phyloP scores from a whole-genome alignment of 2,329 filamentous ascomycete genomes.

The Bipolaris gigantea region DNA sequence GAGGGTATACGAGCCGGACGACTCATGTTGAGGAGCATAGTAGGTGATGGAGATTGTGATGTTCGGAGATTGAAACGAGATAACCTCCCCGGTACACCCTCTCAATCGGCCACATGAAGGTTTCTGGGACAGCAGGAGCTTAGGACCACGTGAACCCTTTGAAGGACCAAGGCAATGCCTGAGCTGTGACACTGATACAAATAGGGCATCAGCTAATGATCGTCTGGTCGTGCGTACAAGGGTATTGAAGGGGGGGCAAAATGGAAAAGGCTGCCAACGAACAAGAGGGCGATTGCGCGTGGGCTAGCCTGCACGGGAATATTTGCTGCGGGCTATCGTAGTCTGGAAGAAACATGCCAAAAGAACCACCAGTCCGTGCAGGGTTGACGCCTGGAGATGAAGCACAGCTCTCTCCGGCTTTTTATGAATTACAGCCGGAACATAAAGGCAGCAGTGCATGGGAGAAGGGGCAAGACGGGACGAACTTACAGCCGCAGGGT shows the following conservation, averaged over 20 bases:
- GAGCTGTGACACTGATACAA: slow-evolving; percentile 35
- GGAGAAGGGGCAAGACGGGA: slow-evolving; percentile 28
- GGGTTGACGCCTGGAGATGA: slow-evolving; percentile 45
- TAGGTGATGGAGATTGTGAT: slow-evolving; percentile 28
- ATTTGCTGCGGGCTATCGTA: slow-evolving; percentile 40
- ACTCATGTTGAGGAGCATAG: slow-evolving; percentile 68
- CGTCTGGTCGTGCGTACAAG: slow-evolving; percentile 37
- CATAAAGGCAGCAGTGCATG: slow-evolving; percentile 31
- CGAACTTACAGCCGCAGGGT: slow-evolving; percentile 36
- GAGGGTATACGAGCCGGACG: slow-evolving; percentile 84
- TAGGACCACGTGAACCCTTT: slow-evolving; percentile 27
- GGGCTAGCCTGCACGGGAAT: slow-evolving; percentile 39
- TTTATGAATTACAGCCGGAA: slow-evolving; percentile 40
- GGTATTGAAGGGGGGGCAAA: slow-evolving; percentile 28
- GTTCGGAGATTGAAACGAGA: slow-evolving; percentile 34
- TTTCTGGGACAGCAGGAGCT: slow-evolving; percentile 36
- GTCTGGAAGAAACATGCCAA: slow-evolving; percentile 37
- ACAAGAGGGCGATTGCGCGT: slow-evolving; percentile 39
- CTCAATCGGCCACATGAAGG: slow-evolving; percentile 37
- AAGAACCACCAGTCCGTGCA: slow-evolving; percentile 44
- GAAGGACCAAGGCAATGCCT: slow-evolving; percentile 31
- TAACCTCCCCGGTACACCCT: slow-evolving; percentile 37
- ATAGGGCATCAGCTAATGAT: slow-evolving; percentile 36
- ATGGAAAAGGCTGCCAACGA: slow-evolving; percentile 27
- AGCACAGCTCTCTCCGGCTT: slow-evolving; percentile 38